These are phyloP conservation scores for Coleophoma crateriformis DNA, from an alignment of 2,329 filamentous ascomycete species.

Conservation along the genomic window DNA sequence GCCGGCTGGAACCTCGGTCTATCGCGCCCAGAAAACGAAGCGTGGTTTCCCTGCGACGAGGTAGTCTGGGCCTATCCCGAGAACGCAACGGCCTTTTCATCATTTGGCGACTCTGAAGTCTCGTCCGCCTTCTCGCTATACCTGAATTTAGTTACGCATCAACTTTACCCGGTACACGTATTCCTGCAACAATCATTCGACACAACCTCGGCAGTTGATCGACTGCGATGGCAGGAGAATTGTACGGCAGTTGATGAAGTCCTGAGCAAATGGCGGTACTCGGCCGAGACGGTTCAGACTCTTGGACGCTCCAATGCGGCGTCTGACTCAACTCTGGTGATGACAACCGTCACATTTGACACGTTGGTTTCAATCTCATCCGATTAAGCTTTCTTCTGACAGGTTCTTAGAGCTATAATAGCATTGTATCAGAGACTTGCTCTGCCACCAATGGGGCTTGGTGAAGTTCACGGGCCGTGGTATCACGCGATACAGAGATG, in stretches of 20 bases:
- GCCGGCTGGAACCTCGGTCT: slow-evolving; percentile 21
- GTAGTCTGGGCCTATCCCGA: slow-evolving; percentile 11
- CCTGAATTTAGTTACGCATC: slow-evolving; percentile 9
- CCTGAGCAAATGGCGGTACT: slow-evolving; percentile 7
- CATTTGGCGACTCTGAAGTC: slow-evolving; percentile 10
- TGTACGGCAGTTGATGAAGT: slow-evolving; percentile 8
- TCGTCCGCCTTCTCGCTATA: slow-evolving; percentile 11
- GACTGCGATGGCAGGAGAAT: slow-evolving; percentile 8
- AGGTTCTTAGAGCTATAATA: slow-evolving; percentile 5
- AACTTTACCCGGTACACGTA: slow-evolving; percentile 10
- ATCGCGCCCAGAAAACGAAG: slow-evolving; percentile 8
- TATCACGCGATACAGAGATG: slow-evolving; percentile 12
- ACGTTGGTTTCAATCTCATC: slow-evolving; percentile 2
- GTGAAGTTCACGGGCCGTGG: slow-evolving; percentile 10
- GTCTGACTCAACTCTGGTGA: slow-evolving; percentile 8
- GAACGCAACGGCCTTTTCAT: slow-evolving; percentile 8
- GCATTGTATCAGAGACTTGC: slow-evolving; percentile 9
- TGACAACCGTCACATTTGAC: slow-evolving; percentile 10
- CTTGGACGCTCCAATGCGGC: slow-evolving; percentile 1
- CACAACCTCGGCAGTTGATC: slow-evolving; percentile 6
- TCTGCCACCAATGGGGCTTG: slow-evolving; percentile 9
- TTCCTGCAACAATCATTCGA: slow-evolving; percentile 11
- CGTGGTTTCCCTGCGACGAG: slow-evolving; percentile 11
- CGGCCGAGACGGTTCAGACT: not conserved
- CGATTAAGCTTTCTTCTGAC: not conserved